Evolutionary conservation across 495 filamentous ascomycete genomes (phyloP).

Genomic region (Talaromyces borbonicus): DNA sequence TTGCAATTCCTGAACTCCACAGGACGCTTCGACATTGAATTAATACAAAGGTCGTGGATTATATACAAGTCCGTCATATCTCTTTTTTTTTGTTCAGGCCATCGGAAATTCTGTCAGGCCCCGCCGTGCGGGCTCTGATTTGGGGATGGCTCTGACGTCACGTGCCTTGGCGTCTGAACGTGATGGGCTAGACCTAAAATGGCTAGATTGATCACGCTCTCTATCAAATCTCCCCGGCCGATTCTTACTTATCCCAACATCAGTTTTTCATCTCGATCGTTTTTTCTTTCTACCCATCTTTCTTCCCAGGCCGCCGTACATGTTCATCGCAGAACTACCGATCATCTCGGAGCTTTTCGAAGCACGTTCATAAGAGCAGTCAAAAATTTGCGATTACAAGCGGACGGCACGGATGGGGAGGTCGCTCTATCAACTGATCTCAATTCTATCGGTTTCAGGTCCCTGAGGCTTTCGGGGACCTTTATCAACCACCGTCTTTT

Average conservation of each 20-base stretch:
- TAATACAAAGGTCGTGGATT: no score
- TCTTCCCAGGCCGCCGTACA: neutral
- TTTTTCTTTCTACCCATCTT: neutral
- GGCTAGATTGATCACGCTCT: conserved; percentile 2
- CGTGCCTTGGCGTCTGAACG: conserved; percentile 27
- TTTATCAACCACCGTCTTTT: conserved; percentile 9
- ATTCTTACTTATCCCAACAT: conserved; percentile 2
- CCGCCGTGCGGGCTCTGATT: conserved; percentile 7
- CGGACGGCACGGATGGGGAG: neutral
- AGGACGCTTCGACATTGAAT: no score
- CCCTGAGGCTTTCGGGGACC: neutral
- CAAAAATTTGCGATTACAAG: no score
- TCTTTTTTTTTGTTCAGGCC: neutral
- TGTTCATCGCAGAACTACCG: no score
- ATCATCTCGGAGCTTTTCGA: no score
- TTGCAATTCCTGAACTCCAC: no score
- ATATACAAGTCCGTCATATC: neutral
- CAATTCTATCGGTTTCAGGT: neutral
- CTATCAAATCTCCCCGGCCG: no score
- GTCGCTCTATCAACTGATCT: neutral
- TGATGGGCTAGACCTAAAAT: neutral
- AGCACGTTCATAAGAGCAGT: no score
- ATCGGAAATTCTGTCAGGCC: neutral
- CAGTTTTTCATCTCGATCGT: neutral
- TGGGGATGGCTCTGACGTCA: conserved; percentile 14